Evolutionary conservation across 371 early-diverging fungal genomes (phyloP).

Genomic region (Actinomortierella wolfii): DNA sequence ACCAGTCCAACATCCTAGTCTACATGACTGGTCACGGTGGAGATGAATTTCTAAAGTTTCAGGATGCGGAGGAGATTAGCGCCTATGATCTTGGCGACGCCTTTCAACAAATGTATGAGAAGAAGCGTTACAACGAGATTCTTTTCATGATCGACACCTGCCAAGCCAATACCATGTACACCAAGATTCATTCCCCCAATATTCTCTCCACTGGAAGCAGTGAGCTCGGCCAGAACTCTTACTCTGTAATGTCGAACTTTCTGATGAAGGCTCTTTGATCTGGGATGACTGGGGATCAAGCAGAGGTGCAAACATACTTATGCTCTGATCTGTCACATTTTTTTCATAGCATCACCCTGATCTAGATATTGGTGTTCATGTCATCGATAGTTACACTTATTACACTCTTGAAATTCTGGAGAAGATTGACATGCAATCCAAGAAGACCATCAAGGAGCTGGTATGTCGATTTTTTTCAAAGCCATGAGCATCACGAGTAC

Average conservation of each 20-base stretch:
- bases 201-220: conserved; percentile 91
- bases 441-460: conserved; percentile 73
- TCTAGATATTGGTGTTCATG: conserved; percentile 91
- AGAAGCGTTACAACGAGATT: conserved; percentile 92
- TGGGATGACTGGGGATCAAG: too few relatives aligned
- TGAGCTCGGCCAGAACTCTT: conserved; percentile 86
- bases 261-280: too few relatives aligned
- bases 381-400: conserved; percentile 96
- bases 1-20: conserved; percentile 91
- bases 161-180: conserved; percentile 95
- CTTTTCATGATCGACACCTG: conserved; percentile 97
- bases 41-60: conserved; percentile 97
- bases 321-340: not conserved
- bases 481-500: conserved; percentile 1
- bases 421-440: conserved; percentile 77
- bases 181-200: conserved; percentile 89
- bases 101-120: conserved; percentile 95
- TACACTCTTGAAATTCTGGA: conserved; percentile 91
- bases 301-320: too few relatives aligned
- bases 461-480: conserved; percentile 45
- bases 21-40: conserved; percentile 99
- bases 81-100: conserved; percentile 94
- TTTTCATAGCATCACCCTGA: conserved; percentile 83
- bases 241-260: conserved; percentile 74
- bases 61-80: conserved; percentile 95